Percentiles rank a stretch among this genome's conserved stretches.
These are phyloP conservation scores for Spergularia bocconei DNA, from an alignment of 148 eudicot genomes.

Conservation along the genomic window DNA sequence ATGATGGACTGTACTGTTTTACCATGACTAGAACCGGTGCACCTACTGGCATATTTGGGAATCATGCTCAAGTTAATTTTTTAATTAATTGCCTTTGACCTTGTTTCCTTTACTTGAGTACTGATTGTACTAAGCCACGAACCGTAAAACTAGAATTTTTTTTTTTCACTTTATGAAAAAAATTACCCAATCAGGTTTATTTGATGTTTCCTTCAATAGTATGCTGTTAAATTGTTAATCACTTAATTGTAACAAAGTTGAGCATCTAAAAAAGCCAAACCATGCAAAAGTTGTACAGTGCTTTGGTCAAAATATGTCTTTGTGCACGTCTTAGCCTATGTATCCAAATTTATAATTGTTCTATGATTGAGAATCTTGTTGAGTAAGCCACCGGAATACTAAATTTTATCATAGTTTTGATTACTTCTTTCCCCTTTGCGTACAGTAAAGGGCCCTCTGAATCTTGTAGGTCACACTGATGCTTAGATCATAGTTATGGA, in stretches of 20 bases:
- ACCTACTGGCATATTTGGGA: too few species aligned
- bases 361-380: conserved; percentile 16
- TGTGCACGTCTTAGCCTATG: conserved; percentile 23
- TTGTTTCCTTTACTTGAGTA: too few species aligned
- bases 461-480: conserved; percentile 17
- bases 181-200: too few species aligned
- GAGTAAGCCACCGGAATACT: conserved; percentile 8
- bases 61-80: too few species aligned
- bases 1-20: too few species aligned
- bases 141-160: too few species aligned
- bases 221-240: not conserved
- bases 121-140: too few species aligned
- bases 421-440: too few species aligned
- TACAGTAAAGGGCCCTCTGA: not conserved
- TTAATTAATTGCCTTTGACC: too few species aligned
- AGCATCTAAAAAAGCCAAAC: conserved; percentile 25
- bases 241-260: not conserved
- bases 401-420: not conserved
- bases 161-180: too few species aligned
- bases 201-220: not conserved
- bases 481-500: too few species aligned
- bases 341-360: conserved; percentile 6
- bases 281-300: conserved; percentile 10
- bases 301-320: conserved; percentile 24
- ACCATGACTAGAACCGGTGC: too few species aligned